These are phyloP conservation scores for Syzygium jambos DNA, from an alignment of 345 rosid species.

Conservation along the genomic window DNA sequence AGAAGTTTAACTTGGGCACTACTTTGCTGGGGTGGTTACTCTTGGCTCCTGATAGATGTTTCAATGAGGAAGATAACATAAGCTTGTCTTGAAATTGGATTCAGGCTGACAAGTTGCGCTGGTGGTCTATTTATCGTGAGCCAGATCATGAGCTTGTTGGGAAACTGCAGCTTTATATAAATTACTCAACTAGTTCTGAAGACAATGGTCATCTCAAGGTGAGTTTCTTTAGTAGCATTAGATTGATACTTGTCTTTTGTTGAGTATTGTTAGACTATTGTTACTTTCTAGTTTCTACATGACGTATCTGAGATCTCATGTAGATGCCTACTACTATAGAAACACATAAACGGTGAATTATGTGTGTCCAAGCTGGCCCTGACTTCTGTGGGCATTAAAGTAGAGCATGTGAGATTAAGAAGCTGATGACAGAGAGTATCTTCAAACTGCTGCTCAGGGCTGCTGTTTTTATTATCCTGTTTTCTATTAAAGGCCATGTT, in stretches of 20 bases:
- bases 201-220: slow-evolving; percentile 82
- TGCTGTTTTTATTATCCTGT: not conserved
- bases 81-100: slow-evolving; percentile 11
- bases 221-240: not conserved
- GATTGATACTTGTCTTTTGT: not conserved
- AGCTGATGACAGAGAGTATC: not conserved
- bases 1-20: not conserved
- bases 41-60: not conserved
- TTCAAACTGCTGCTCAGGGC: not conserved
- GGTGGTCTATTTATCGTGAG: slow-evolving; percentile 93
- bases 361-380: not conserved
- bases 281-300: not conserved
- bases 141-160: slow-evolving; percentile 93
- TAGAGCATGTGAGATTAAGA: not conserved
- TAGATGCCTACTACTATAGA: not conserved
- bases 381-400: not conserved
- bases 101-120: slow-evolving; percentile 83
- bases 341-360: not conserved
- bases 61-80: slow-evolving; percentile 1
- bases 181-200: slow-evolving; percentile 76
- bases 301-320: not conserved
- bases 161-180: slow-evolving; percentile 70
- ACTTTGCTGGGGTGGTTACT: not conserved
- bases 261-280: not conserved
- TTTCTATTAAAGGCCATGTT: not conserved